Base-by-base conservation (phyloP, 768 basidiomycete genomes). In the Leccinum variicolor region DNA sequence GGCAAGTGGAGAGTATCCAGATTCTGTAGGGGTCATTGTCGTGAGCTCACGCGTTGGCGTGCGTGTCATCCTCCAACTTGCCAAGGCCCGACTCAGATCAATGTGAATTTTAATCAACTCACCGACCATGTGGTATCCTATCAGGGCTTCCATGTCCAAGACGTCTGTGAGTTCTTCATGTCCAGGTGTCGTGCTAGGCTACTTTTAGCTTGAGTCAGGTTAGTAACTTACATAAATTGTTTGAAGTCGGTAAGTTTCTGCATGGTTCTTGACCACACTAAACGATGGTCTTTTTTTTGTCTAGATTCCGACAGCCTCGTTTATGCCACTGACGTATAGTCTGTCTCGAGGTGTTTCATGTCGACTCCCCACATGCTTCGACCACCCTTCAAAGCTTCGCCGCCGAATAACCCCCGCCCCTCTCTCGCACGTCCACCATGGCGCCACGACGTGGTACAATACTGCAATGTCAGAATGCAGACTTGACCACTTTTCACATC, bases 281-380 rank as follows among this genome's bases (percentile, higher is more conserved):
- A 54, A 61, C 57, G 47, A 29, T 52, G 47, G 26, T 23, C 17
- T 23, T 25, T 31, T 25, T 31, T 36, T 53, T 26, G 43, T 54
- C 58, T 46, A 43, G 46, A 26, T 48, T 58, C 54, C 39, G 50
- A 43, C 50, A 43, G n/a, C 54, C 55, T 53, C 50, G 43, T 47
- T 43, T 56, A 52, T 56, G 49, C 60, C 36, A 53, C 52, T 66
- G 67, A 67, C 59, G 58, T 64, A 66, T 51, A 15, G 14, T 64
- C 58, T 47, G 29, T 53, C 36, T 54, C 51, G 29, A 52, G 26
- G 47, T 34, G 66, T 67, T 67, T 67, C 66, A 67, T 54, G 48
- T 66, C 48, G 56, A 66, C 66, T 53, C 66, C 58, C 66, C 63
- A 66, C 65, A 62, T 45, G 17, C 49, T 53, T 62, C 65, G 65